Base-by-base conservation (phyloP, 2,329 filamentous ascomycete species). In the Calonectria montana region DNA sequence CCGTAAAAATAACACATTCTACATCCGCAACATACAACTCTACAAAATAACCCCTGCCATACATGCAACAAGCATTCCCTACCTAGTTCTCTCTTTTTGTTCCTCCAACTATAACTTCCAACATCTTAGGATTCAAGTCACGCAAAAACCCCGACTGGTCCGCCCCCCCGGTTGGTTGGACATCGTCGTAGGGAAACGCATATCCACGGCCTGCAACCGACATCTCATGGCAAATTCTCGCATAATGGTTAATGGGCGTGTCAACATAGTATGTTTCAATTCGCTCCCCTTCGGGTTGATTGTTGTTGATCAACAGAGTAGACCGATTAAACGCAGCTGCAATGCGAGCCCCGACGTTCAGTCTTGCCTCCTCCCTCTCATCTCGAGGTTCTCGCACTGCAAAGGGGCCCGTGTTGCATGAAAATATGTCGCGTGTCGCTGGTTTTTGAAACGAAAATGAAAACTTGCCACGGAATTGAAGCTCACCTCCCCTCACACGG, bases 241-340 rank as follows among this genome's bases (percentile, higher is more conserved):
- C 84, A 80, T 92, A 94, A 81, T 94, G 91, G 81, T 94, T 94
- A 48, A 91, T 93, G 59, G 89, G 81, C 3, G 76, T 68, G 16
- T 87, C 82, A 16, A 80, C 75, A 81, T 93, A 93, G 79, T 91
- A 93, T 10, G 79, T 80, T 7, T 79, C 79, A 2, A 87, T 82
- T 0, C 78, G 73, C 79, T 90, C 88, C 63, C 85, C 84, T 67
- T 88, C 85, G 16, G 89, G 91, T 83, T 89, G 91, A 74, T 79
- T 77, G n/a, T 81, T 65, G 76, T 88, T 84, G 23, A 82, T 79
- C 62, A 94, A 82, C 72, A 97, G 83, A 13, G 93, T 96, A 39
- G 89, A 91, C 25, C 94, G 88, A 83, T 96, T 95, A 78, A 96
- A 90, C 1, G 92, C 93, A 1, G 94, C 94, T 0, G 92, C 89